Evolutionary conservation across 2,329 filamentous ascomycete genomes (phyloP).

Genomic region (Chrysoporthe cubensis): DNA sequence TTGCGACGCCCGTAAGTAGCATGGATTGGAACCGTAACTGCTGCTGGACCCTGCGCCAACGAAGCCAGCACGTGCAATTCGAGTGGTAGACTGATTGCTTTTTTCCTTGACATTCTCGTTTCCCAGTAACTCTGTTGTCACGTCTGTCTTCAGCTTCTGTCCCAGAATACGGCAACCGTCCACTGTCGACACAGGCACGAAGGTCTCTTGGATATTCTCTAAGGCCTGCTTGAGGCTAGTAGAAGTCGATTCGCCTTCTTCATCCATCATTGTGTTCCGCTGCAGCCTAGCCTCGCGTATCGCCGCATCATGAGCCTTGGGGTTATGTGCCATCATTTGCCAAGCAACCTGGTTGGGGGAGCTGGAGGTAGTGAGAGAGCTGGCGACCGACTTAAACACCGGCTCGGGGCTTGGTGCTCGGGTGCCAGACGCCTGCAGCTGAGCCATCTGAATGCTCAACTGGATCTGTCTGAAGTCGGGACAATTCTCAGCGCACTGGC

Average conservation of each 20-base stretch:
- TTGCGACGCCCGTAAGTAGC: too few species aligned
- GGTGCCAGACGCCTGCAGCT: not conserved
- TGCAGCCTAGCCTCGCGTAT: conserved; percentile 2
- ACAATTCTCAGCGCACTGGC: conserved; percentile 20
- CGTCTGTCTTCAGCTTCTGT: not conserved
- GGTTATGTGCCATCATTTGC: conserved; percentile 8
- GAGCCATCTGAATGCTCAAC: not conserved
- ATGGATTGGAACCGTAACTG: too few species aligned
- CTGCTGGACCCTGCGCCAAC: too few species aligned
- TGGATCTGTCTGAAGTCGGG: not conserved
- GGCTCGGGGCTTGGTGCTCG: not conserved
- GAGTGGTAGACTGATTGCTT: too few species aligned
- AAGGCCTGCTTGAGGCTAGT: not conserved
- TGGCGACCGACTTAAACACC: not conserved
- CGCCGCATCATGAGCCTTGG: conserved; percentile 8
- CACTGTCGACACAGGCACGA: not conserved
- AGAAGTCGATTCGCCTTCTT: not conserved
- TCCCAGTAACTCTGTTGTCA: not conserved
- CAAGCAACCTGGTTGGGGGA: conserved; percentile 9
- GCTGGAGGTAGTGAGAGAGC: not conserved
- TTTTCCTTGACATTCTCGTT: not conserved
- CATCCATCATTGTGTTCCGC: not conserved
- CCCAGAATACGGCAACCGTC: conserved; percentile 12
- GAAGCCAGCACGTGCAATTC: too few species aligned
- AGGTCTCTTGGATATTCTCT: conserved; percentile 14